Percentiles rank a stretch among this genome's conserved stretches.
These are phyloP conservation scores for Tylopilus plumbeoviolaceoides DNA, from an alignment of 768 basidiomycete genomes.

Conservation along the genomic window DNA sequence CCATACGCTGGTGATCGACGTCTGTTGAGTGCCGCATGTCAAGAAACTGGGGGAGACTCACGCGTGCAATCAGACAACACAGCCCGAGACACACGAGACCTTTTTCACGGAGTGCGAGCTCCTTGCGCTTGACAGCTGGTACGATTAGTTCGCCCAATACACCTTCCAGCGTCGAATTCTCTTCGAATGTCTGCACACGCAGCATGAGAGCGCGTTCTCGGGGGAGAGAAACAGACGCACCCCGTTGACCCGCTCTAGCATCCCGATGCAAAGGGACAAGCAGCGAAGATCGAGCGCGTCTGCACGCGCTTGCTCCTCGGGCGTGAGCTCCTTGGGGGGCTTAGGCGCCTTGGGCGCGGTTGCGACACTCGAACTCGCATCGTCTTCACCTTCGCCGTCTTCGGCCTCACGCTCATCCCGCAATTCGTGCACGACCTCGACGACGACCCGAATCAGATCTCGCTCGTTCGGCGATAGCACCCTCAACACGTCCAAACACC, in stretches of 20 bases:
- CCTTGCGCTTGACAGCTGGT: conserved; percentile 86
- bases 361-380: not conserved
- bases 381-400: conserved; percentile 18
- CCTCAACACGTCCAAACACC: conserved; percentile 80
- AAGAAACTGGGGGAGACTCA: not conserved
- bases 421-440: conserved; percentile 82
- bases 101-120: conserved; percentile 59
- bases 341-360: conserved; percentile 17
- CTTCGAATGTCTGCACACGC: conserved; percentile 46
- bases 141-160: conserved; percentile 78
- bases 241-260: conserved; percentile 83
- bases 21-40: not conserved
- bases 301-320: conserved; percentile 54
- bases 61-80: conserved; percentile 69
- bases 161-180: conserved; percentile 69
- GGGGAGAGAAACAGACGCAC: conserved; percentile 40
- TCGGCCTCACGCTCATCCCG: conserved; percentile 41
- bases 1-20: conserved; percentile 24
- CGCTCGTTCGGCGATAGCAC: conserved; percentile 68
- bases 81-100: conserved; percentile 68
- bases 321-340: conserved; percentile 40
- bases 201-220: not conserved
- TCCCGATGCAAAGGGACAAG: conserved; percentile 69
- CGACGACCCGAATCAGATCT: conserved; percentile 83
- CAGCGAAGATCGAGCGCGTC: conserved; percentile 73